Percentiles rank a stretch among this genome's conserved stretches.
phyloP scores from a whole-genome alignment of 768 basidiomycete genomes.

The Rhizopogon rudus region DNA sequence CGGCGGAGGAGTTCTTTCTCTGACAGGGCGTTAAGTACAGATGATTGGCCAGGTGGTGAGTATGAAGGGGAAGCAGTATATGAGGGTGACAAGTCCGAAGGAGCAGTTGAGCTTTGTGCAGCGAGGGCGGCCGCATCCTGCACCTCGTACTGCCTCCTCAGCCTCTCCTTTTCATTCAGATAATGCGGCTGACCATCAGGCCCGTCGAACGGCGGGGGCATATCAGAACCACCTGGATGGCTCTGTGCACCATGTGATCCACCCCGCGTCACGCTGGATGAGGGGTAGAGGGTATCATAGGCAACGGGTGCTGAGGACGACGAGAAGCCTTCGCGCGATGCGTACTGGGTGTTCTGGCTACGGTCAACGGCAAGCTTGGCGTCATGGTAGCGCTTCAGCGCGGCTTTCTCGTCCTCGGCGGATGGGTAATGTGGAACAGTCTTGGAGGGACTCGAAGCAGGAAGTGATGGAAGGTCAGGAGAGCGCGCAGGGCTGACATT shows the following conservation, averaged over 20 bases:
- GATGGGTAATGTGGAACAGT: conserved; percentile 46
- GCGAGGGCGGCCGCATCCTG: conserved; percentile 54
- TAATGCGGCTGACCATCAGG: conserved; percentile 32
- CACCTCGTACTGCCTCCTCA: conserved; percentile 60
- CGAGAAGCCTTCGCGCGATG: conserved; percentile 16
- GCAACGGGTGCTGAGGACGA: conserved; percentile 42
- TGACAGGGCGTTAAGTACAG: conserved; percentile 21
- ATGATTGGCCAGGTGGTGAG: conserved; percentile 17
- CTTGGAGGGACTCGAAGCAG: conserved; percentile 17
- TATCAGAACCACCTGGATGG: conserved; percentile 23
- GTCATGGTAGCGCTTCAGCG: conserved; percentile 60
- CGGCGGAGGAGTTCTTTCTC: conserved; percentile 58
- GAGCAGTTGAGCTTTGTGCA: conserved; percentile 15
- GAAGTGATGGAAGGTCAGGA: conserved; percentile 23
- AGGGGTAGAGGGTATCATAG: conserved; percentile 59
- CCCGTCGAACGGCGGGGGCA: conserved; percentile 54
- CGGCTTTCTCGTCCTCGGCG: conserved; percentile 74
- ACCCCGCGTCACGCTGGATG: conserved; percentile 22
- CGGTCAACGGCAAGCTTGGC: conserved; percentile 69
- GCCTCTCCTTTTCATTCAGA: conserved; percentile 61
- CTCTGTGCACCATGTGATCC: conserved; percentile 13
- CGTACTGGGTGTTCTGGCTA: conserved; percentile 37
- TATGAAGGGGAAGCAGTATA: conserved; percentile 14
- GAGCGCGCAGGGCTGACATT: conserved; percentile 27
- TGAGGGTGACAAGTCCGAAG: conserved; percentile 5